Evolutionary conservation across 345 rosid genomes (phyloP), one percentile per base, ranked within the genome.

Genomic region (Dipteronia dyeriana): DNA sequence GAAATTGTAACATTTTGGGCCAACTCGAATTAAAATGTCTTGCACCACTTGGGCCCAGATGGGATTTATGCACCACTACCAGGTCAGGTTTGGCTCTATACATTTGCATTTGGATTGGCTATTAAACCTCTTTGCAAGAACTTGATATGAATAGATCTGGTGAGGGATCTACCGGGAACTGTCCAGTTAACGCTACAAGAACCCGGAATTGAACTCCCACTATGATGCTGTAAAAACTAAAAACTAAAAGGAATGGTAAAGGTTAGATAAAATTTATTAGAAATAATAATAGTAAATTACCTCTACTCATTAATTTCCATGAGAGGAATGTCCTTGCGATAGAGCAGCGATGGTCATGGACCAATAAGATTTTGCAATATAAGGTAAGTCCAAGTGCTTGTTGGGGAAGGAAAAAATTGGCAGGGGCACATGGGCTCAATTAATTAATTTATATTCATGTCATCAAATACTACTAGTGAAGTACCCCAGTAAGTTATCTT

Each of bases 371-470:
- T 23, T 69, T 49, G 26, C 43, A 20, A 67, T 64, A 31, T 63
- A 11, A 26, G 31, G 66, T 12, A 26, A 29, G 13, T 63, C 11
- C 9, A 13, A 63, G 66, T 63, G 5, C 8, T 25, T 12, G 66
- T 63, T 63, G 23, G 4, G 3, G 16, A 39, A 66, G 20, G 14
- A 3, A 7, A 23, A 0, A 7, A 41, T 1, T 38, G 23, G 61
- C 60, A 70, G 45, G 3, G 0, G 38, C 68, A 61, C 76, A 43
- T 61, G 76, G 76, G 41, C 25, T 25, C 56, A 3, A 23, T 57
- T 57, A 3, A 4, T 34, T 34, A 4, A 31, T 34, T 38, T 38
- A 13, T 25, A 31, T 29, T 68, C 26, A n/a, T 9, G 17, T 20
- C 12, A 34, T 4, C 38, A 34, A 25, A 39, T n/a, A 66, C 17